Percentiles rank a stretch among this genome's conserved stretches.
These are phyloP conservation scores for Penicillium turbatum DNA, from an alignment of 495 filamentous ascomycete species.

Conservation along the genomic window DNA sequence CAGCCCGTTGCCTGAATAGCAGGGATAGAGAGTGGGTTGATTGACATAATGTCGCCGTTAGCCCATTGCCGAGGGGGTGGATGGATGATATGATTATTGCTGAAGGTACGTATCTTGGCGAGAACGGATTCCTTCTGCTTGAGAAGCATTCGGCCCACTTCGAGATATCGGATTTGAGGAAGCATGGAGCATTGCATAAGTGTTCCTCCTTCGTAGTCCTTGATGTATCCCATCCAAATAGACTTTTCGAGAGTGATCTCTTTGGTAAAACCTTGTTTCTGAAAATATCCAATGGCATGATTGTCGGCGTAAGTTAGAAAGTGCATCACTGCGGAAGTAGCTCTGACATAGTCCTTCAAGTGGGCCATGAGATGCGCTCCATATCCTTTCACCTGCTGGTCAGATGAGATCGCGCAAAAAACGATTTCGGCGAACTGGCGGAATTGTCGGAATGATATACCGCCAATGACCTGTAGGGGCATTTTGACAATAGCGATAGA, in stretches of 20 bases:
- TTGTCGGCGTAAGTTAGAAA: slow-evolving; percentile 99
- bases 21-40: slow-evolving; percentile 78
- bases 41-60: slow-evolving; percentile 52
- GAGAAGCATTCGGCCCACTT: slow-evolving; percentile 84
- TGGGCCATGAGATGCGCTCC: slow-evolving; percentile 98
- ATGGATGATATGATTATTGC: slow-evolving; percentile 83
- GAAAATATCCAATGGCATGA: slow-evolving; percentile 98
- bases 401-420: slow-evolving; percentile 95
- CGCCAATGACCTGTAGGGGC: slow-evolving; percentile 82
- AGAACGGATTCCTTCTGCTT: slow-evolving; percentile 95
- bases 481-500: slow-evolving; percentile 98
- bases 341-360: slow-evolving; percentile 97
- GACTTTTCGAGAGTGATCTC: slow-evolving; percentile 89
- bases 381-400: slow-evolving; percentile 98
- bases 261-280: slow-evolving; percentile 98
- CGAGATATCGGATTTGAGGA: slow-evolving; percentile 88
- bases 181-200: slow-evolving; percentile 99
- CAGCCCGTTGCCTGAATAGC: slow-evolving; percentile 88
- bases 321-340: slow-evolving; percentile 93
- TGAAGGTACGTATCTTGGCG: slow-evolving; percentile 90
- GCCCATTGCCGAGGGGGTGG: slow-evolving; percentile 80
- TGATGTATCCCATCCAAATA: slow-evolving; percentile 99
- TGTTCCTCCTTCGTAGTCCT: slow-evolving; percentile 97
- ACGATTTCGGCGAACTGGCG: slow-evolving; percentile 97
- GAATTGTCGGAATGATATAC: slow-evolving; percentile 90